Conservation (phyloP, 495 filamentous ascomycete species). For the Lineolata rhizophorae region DNA sequence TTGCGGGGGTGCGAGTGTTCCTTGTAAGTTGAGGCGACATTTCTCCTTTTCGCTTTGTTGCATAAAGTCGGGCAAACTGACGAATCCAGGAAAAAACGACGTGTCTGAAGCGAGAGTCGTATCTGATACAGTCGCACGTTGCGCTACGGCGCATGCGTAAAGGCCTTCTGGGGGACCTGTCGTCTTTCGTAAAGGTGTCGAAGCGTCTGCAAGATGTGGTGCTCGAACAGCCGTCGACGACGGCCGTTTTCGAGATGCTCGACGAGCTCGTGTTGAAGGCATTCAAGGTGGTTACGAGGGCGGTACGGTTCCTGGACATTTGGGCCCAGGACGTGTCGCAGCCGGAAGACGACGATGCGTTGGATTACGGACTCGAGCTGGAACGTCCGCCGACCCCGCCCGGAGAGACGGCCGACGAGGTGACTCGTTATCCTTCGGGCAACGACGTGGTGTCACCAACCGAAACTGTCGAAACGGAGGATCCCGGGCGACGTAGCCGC, state of each 20-base stretch:
- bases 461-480: neutral
- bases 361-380: slow-evolving; percentile 8
- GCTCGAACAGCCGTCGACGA: slow-evolving; percentile 27
- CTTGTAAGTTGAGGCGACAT: slow-evolving; percentile 35
- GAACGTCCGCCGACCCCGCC: slow-evolving; percentile 51
- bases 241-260: slow-evolving; percentile 37
- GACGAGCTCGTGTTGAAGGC: slow-evolving; percentile 87
- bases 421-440: neutral
- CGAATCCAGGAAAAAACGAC: slow-evolving; percentile 53
- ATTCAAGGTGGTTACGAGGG: slow-evolving; percentile 81
- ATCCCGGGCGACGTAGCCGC: neutral
- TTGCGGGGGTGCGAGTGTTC: slow-evolving; percentile 77
- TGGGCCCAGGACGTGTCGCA: slow-evolving; percentile 36
- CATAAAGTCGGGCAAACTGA: too few relatives aligned
- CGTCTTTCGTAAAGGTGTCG: slow-evolving; percentile 65
- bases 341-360: neutral
- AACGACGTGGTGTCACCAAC: slow-evolving; percentile 1
- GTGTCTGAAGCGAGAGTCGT: slow-evolving; percentile 65
- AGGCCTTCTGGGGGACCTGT: slow-evolving; percentile 69
- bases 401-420: slow-evolving; percentile 3
- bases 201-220: slow-evolving; percentile 56
- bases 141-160: slow-evolving; percentile 66
- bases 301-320: slow-evolving; percentile 78
- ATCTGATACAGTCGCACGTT: slow-evolving; percentile 48
- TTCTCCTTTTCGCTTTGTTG: neutral